These are phyloP conservation scores for Hawksworthiomyces lignivorus DNA, from an alignment of 2,329 filamentous ascomycete species.

Conservation along the genomic window DNA sequence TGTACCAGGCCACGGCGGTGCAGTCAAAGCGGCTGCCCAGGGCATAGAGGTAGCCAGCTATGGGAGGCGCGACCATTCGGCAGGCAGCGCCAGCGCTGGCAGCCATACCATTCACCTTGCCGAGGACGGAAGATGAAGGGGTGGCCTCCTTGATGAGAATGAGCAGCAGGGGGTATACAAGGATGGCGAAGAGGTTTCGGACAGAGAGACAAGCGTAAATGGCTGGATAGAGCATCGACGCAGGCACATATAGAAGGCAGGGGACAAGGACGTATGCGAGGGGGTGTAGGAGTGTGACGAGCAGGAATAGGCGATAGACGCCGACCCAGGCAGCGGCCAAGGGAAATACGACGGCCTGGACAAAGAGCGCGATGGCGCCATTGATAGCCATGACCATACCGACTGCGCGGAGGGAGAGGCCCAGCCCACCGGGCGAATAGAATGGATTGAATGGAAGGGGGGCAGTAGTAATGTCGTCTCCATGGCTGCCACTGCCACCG, in stretches of 20 bases:
- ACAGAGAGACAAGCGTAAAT: conserved; percentile 52
- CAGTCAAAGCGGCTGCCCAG: conserved; percentile 51
- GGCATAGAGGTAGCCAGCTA: conserved; percentile 56
- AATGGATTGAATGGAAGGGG: conserved; percentile 31
- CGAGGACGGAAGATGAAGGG: conserved; percentile 46
- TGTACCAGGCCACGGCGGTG: conserved; percentile 57
- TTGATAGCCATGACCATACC: conserved; percentile 49
- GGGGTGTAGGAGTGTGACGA: conserved; percentile 53
- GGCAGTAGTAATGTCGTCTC: conserved; percentile 12
- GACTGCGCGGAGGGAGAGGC: conserved; percentile 54
- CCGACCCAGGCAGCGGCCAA: conserved; percentile 50
- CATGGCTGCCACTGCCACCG: no score
- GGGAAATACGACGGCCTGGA: conserved; percentile 65
- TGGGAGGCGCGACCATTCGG: conserved; percentile 58
- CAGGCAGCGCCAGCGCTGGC: conserved; percentile 59
- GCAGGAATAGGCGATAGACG: conserved; percentile 51
- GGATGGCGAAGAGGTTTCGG: conserved; percentile 54
- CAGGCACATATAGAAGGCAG: conserved; percentile 47
- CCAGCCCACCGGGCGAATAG: conserved; percentile 54
- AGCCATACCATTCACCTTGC: conserved; percentile 58
- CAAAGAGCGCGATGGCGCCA: conserved; percentile 60
- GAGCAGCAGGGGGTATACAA: conserved; percentile 58
- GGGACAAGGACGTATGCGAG: conserved; percentile 55
- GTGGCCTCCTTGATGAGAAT: conserved; percentile 63
- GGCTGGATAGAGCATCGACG: conserved; percentile 41